Evolutionary conservation across 345 rosid genomes (phyloP), one percentile per base, ranked within the genome.

Genomic region (Stellera chamaejasme): DNA sequence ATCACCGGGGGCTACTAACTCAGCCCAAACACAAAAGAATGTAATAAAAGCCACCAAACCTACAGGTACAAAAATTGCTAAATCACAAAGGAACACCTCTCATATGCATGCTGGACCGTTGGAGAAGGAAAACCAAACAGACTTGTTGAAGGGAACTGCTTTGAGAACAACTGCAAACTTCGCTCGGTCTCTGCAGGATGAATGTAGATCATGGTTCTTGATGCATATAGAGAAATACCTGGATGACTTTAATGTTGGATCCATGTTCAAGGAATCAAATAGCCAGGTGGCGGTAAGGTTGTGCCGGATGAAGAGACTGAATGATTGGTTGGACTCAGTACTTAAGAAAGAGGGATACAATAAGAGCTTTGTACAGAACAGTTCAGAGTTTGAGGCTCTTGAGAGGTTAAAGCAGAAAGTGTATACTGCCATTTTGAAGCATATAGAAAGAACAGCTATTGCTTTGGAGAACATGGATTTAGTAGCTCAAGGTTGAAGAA

Each of bases 401-500:
- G 52, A 71, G 45, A 72, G 78, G 61, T 70, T 83, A n/a, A 80
- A 76, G 68, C 75, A 73, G 64, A 83, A 83, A 60, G 78, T 88
- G 46, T 79, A 81, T 65, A 78, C 72, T 55, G 75, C 78, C 49
- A 68, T 85, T 7, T 60, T 89, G 70, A 82, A 77, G 66, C 89
- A 81, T 56, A 81, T 78, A 11, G 97, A 83, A 75, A 89, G 76
- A 68, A 77, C 87, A 52, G 74, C 85, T 13, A 43, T 64, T 56
- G 61, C 62, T 45, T 69, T 59, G 69, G 54, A 63, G 56, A 62
- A 57, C 27, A 62, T 52, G 57, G 48, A 50, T 46, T 50, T 58
- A 51, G 19, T 60, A 41, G 43, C 63, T 53, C 65, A 56, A 45
- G 27, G n/a, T 48, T 52, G 52, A 55, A 55, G 44, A 36, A 39